Base-by-base conservation (phyloP, 1,284 basidiomycete genomes). In the Heterobasidion parviporum region DNA sequence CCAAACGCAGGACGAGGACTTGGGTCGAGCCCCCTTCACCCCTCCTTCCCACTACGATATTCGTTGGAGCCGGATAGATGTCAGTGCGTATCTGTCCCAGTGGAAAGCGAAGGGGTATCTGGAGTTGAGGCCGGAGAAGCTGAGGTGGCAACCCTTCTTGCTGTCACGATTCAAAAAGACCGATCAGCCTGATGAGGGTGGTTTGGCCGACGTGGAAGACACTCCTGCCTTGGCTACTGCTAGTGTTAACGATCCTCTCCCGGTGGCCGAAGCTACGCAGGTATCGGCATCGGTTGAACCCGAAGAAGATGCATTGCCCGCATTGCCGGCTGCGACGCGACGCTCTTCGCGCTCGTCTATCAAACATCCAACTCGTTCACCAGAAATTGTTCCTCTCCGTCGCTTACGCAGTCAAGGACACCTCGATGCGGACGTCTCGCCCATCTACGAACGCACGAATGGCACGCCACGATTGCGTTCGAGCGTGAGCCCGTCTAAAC, bases 81-180 rank as follows among this genome's bases (percentile, higher is more conserved):
- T 98, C 44, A 74, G 77, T 8, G 76, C 74, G 43, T 89, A 88
- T 66, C 64, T 98, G 55, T 70, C 70, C 33, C 80, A 78, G 54
- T 92, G 91, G 81, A 85, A 90, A 61, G 71, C 74, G 18, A 98
- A 96, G 70, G 89, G 87, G 0, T 90, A 95, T 65, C 66, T 95
- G 58, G 81, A 74, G 63, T 78, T 99, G 53, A 83, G 82, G 60
- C 86, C 94, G 0, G 92, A 95, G 64, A 87, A 87, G 68, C 78
- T 99, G 59, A 94, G 93, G 66, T 99, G 97, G 91, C 94, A 88
- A 59, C 96, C 96, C 6, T 98, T 97, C 73, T 74, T 97, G 45
- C 71, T 94, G 43, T 76, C 86, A 7, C 73, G 85, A 59, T 77
- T 74, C 46, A 74, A 74, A 64, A 77, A 77, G 61, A 72, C 74